phyloP scores from a whole-genome alignment of 768 basidiomycete genomes.

The Termitomyces heimii region DNA sequence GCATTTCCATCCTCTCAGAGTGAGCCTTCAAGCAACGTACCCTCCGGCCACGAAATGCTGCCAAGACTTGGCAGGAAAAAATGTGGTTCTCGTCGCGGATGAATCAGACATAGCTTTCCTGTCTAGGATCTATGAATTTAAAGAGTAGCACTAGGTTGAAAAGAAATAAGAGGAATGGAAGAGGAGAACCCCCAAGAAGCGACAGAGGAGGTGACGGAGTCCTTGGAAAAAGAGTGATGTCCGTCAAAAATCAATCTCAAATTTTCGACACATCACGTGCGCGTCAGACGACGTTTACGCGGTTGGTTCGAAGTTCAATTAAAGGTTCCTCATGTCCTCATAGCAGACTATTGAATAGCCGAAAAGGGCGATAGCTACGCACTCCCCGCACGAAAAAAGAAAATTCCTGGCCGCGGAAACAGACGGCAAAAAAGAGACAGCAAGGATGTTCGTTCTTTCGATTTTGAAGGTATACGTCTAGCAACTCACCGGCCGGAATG shows the following conservation, averaged over 20 bases:
- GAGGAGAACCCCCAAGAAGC: not conserved
- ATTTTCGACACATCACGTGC: slow-evolving; percentile 13
- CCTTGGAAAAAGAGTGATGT: not conserved
- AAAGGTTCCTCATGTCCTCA: slow-evolving; percentile 7
- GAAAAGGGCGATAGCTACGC: not conserved
- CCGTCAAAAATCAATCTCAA: slow-evolving; percentile 2
- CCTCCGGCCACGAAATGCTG: slow-evolving; percentile 84
- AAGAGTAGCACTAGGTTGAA: not conserved
- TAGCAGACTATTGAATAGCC: not conserved
- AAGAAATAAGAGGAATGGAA: not conserved
- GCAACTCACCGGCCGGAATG: not conserved
- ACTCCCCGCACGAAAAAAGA: not conserved
- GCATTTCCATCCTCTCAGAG: not conserved
- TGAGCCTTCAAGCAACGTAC: slow-evolving; percentile 36
- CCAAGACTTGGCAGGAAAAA: slow-evolving; percentile 74
- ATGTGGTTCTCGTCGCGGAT: slow-evolving; percentile 25
- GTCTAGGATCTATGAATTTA: not conserved
- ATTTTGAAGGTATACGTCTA: slow-evolving; percentile 30
- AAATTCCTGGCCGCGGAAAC: not conserved
- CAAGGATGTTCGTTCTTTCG: slow-evolving; percentile 39
- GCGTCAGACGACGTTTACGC: not conserved
- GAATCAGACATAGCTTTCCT: slow-evolving; percentile 16
- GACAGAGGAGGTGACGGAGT: not conserved
- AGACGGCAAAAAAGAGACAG: not conserved
- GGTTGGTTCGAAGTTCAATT: not conserved